phyloP scores from a whole-genome alignment of 345 rosid species.

The Balakata baccata region DNA sequence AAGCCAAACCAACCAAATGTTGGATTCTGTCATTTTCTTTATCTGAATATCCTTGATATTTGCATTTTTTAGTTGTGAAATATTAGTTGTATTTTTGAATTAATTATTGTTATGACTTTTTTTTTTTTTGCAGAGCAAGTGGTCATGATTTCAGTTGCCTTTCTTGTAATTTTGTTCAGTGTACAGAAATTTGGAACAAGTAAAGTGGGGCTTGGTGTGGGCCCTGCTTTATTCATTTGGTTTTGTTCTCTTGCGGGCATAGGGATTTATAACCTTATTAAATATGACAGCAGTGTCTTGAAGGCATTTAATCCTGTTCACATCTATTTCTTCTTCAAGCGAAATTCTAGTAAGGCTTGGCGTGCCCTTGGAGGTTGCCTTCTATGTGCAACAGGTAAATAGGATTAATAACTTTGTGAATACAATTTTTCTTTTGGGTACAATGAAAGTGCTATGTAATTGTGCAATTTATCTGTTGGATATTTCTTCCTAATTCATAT shows the following conservation, averaged over 20 bases:
- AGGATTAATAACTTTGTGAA: conserved; percentile 4
- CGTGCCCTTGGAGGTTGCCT: conserved; percentile 97
- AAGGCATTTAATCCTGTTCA: conserved; percentile 89
- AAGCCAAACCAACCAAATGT: neutral
- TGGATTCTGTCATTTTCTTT: neutral
- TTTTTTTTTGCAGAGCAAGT: conserved; percentile 76
- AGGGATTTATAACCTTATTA: conserved; percentile 81
- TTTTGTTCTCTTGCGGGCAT: conserved; percentile 90
- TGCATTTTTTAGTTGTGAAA: neutral
- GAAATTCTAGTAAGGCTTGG: conserved; percentile 88
- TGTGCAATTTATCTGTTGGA: conserved; percentile 3
- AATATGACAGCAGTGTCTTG: conserved; percentile 67
- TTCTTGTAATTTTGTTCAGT: conserved; percentile 85
- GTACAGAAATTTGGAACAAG: conserved; percentile 98
- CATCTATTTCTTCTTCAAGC: conserved; percentile 81
- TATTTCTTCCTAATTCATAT: neutral
- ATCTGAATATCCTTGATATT: conserved; percentile 8
- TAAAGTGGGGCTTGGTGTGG: conserved; percentile 90
- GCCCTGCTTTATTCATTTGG: conserved; percentile 96
- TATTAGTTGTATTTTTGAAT: conserved; percentile 16
- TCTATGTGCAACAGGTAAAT: conserved; percentile 91
- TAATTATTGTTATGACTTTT: conserved; percentile 25
- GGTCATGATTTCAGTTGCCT: conserved; percentile 88
- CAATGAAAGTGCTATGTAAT: neutral
- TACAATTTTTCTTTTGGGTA: neutral